These are phyloP conservation scores for Diplodia seriata DNA, from an alignment of 2,329 filamentous ascomycete species.

Conservation along the genomic window DNA sequence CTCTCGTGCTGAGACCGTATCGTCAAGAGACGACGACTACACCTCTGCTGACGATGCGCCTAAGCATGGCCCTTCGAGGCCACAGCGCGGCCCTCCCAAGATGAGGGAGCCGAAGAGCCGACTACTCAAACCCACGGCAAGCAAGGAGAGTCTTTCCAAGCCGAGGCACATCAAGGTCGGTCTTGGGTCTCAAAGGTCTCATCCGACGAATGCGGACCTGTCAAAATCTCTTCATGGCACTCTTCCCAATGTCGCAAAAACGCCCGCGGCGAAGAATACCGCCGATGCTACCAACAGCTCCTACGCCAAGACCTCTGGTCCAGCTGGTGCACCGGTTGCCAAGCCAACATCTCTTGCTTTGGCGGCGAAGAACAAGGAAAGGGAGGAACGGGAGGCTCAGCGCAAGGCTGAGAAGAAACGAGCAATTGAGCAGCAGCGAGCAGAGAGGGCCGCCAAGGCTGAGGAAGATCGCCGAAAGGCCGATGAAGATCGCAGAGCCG, in stretches of 20 bases:
- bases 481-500: slow-evolving; percentile 42
- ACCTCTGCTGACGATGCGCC: slow-evolving; percentile 62
- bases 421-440: slow-evolving; percentile 79
- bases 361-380: slow-evolving; percentile 82
- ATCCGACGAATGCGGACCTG: slow-evolving; percentile 49
- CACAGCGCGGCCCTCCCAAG: slow-evolving; percentile 58
- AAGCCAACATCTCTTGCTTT: slow-evolving; percentile 63
- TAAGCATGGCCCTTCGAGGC: slow-evolving; percentile 63
- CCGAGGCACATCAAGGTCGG: slow-evolving; percentile 52
- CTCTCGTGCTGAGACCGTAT: slow-evolving; percentile 21
- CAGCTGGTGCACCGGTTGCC: slow-evolving; percentile 5
- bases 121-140: slow-evolving; percentile 62
- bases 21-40: slow-evolving; percentile 45
- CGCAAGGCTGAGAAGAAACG: slow-evolving; percentile 82
- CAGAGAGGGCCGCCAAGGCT: slow-evolving; percentile 68
- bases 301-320: slow-evolving; percentile 16
- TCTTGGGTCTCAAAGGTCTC: slow-evolving; percentile 46
- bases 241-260: slow-evolving; percentile 6
- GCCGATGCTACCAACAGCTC: slow-evolving; percentile 35
- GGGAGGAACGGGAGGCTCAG: slow-evolving; percentile 81
- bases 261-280: slow-evolving; percentile 4
- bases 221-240: slow-evolving; percentile 31
- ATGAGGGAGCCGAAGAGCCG: slow-evolving; percentile 52
- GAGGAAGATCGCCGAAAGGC: slow-evolving; percentile 53
- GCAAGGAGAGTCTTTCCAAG: slow-evolving; percentile 65